Evolutionary conservation across 2,329 filamentous ascomycete species (phyloP).

Genomic region (Monilinia fructigena): DNA sequence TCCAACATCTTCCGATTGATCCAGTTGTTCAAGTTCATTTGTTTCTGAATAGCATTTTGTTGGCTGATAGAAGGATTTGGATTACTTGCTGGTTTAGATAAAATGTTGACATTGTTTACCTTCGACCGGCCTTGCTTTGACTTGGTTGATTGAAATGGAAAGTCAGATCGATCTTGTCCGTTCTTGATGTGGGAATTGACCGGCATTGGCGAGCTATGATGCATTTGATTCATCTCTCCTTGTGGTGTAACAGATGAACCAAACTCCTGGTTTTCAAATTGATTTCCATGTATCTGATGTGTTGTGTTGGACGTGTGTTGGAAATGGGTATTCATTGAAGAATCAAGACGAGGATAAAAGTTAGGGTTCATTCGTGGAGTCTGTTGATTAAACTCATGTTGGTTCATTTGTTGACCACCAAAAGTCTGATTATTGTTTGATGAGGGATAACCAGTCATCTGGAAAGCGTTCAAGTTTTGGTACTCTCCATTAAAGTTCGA

Average conservation of each 20-base stretch:
- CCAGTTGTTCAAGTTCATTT: too few species aligned
- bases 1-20: not conserved
- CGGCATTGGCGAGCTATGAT: not conserved
- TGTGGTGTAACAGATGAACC: not conserved
- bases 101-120: not conserved
- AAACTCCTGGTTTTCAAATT: not conserved
- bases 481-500: not conserved
- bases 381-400: not conserved
- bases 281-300: not conserved
- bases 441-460: not conserved
- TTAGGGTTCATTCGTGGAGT: not conserved
- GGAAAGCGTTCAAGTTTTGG: not conserved
- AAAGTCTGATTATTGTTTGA: not conserved
- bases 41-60: not conserved
- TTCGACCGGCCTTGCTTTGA: not conserved
- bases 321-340: not conserved
- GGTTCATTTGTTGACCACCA: not conserved
- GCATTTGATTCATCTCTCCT: not conserved
- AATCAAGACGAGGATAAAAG: not conserved
- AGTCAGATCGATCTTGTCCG: not conserved
- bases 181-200: not conserved
- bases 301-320: not conserved
- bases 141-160: not conserved
- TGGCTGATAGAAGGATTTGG: not conserved
- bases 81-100: not conserved